These are phyloP conservation scores for Rauvolfia tetraphylla DNA, from an alignment of 257 asterid species.

Conservation along the genomic window DNA sequence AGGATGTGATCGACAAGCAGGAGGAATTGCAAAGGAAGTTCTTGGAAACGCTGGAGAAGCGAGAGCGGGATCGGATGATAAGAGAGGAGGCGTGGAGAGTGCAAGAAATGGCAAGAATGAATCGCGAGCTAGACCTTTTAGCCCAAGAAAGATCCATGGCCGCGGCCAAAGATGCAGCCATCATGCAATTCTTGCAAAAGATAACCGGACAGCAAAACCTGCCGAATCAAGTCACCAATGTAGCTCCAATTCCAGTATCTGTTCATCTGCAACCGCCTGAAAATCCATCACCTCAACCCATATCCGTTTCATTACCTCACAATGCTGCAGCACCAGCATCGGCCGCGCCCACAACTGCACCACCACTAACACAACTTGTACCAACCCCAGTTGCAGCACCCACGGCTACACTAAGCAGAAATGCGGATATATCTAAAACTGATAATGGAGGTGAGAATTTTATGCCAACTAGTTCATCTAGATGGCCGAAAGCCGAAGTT, in stretches of 20 bases:
- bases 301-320: conserved; percentile 7
- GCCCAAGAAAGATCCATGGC: conserved; percentile 78
- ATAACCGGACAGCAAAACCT: conserved; percentile 46
- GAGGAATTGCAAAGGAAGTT: conserved; percentile 78
- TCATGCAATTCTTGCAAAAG: conserved; percentile 64
- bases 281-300: conserved; percentile 15
- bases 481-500: conserved; percentile 95
- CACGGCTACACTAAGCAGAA: conserved; percentile 12
- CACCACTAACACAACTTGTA: conserved; percentile 9
- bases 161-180: conserved; percentile 74
- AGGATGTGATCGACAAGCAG: conserved; percentile 64
- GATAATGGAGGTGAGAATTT: conserved; percentile 40
- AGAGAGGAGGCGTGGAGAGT: conserved; percentile 87
- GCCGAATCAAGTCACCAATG: conserved; percentile 27
- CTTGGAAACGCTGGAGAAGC: conserved; percentile 61
- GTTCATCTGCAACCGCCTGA: conserved; percentile 22
- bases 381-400: conserved; percentile 8
- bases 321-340: conserved; percentile 16
- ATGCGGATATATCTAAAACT: conserved; percentile 20
- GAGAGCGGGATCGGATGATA: conserved; percentile 69
- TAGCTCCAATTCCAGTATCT: conserved; percentile 15
- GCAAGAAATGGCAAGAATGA: conserved; percentile 68
- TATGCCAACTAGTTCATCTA: conserved; percentile 44
- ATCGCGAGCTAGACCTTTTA: conserved; percentile 68
- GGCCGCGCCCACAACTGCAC: not conserved